Evolutionary conservation across 345 rosid genomes (phyloP), one percentile per base, ranked within the genome.

Genomic region (Lumnitzera littorea): DNA sequence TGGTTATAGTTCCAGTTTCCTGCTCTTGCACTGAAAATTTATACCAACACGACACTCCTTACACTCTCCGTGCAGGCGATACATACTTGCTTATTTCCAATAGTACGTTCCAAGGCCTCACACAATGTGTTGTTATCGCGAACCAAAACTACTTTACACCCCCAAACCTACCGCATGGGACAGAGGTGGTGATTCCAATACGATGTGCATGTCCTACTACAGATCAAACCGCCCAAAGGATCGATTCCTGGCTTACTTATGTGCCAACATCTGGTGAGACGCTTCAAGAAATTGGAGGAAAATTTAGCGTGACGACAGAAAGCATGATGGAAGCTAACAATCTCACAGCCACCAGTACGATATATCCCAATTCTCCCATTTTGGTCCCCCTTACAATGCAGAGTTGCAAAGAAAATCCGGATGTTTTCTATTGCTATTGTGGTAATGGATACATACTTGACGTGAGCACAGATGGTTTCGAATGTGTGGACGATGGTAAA

Each of bases 321-420:
- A 63, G 70, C 43, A 1, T 88, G 1, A 53, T 62, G 56, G 71
- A 76, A 8, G 95, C 87, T 14, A 91, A 91, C 62, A 23, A 71
- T 60, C 62, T 91, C 6, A 41, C 67, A 2, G 46, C 62, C 17
- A 13, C 6, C 5, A 13, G 7, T 12, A 1, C 31, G 7, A 81
- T 91, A 61, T 77, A 2, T 24, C 81, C 70, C 48, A 84, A 81
- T 67, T 82, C 84, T 0, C 76, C 88, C 12, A 24, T 91, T 64
- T 63, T 91, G 23, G 79, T 91, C 73, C 96, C 98, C 12, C 71
- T 91, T 36, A 12, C 46, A 12, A 24, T 9, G 7, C 46, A 24
- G 51, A 16, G 17, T 17, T 66, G 70, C 55, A 53, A 23, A 3
- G 62, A 13, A 3, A 53, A 13, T n/a, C 57, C 57, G 6, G 49